Evolutionary conservation across 78 protist genomes (phyloP).

Genomic region (Dictyostelium firmibasis): DNA sequence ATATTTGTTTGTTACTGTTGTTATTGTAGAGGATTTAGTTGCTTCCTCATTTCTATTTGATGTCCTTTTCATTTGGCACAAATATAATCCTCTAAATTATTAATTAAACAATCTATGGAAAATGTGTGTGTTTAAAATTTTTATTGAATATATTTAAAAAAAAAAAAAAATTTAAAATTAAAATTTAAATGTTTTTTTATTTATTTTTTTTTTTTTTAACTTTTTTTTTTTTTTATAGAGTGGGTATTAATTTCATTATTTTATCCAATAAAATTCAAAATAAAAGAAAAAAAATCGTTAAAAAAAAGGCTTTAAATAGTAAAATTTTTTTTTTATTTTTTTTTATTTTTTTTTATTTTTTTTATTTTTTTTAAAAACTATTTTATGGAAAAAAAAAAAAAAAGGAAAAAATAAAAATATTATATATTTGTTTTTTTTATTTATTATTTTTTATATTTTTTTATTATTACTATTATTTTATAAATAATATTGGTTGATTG

Average conservation of each 20-base stretch:
- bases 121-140: neutral
- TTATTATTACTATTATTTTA: too few relatives aligned
- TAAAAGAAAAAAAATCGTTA: neutral
- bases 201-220: too few relatives aligned
- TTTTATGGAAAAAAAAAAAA: neutral
- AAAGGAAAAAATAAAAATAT: neutral
- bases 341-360: too few relatives aligned
- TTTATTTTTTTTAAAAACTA: too few relatives aligned
- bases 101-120: neutral
- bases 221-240: neutral
- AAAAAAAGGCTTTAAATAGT: too few relatives aligned
- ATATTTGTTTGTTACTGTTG: conserved; percentile 2
- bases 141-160: neutral
- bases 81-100: neutral
- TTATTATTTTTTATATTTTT: too few relatives aligned
- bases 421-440: neutral
- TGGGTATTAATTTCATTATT: neutral
- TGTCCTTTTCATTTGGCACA: neutral
- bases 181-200: neutral
- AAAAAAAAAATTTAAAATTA: too few relatives aligned
- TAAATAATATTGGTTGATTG: too few relatives aligned
- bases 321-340: too few relatives aligned
- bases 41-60: neutral
- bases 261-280: neutral
- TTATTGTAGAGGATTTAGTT: neutral